phyloP scores from a whole-genome alignment of 2,329 filamentous ascomycete species.

The Rhynchosporium graminicola region DNA sequence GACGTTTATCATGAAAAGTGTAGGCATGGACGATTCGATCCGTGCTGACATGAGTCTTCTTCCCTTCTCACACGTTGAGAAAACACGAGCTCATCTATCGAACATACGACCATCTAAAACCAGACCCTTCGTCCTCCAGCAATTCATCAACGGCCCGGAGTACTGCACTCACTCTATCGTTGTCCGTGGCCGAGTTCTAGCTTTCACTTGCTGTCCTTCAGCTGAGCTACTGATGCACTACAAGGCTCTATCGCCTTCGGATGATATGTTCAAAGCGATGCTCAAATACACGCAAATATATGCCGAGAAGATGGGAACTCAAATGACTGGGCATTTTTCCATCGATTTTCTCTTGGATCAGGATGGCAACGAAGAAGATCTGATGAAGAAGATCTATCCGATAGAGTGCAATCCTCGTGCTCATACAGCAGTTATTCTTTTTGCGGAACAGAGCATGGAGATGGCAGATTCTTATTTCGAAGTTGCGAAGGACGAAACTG shows the following conservation, averaged over 20 bases:
- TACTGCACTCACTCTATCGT: slow-evolving; percentile 73
- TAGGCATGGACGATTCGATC: slow-evolving; percentile 60
- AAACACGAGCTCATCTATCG: slow-evolving; percentile 57
- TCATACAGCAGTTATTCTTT: slow-evolving; percentile 67
- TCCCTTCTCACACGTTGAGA: slow-evolving; percentile 52
- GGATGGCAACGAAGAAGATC: slow-evolving; percentile 31
- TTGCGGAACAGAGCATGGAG: slow-evolving; percentile 47
- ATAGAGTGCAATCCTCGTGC: slow-evolving; percentile 73
- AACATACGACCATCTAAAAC: slow-evolving; percentile 43
- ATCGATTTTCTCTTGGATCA: slow-evolving; percentile 69
- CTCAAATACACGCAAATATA: slow-evolving; percentile 63
- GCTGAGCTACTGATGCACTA: slow-evolving; percentile 68
- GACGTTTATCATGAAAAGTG: slow-evolving; percentile 65
- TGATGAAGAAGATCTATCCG: slow-evolving; percentile 53
- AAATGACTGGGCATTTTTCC: slow-evolving; percentile 70
- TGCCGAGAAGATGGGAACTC: slow-evolving; percentile 49
- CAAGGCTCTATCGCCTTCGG: slow-evolving; percentile 54
- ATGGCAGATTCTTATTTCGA: slow-evolving; percentile 53
- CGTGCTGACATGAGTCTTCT: slow-evolving; percentile 65
- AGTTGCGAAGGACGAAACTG: slow-evolving; percentile 39
- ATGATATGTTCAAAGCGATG: slow-evolving; percentile 59
- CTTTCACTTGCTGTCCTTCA: slow-evolving; percentile 67
- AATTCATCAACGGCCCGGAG: slow-evolving; percentile 63
- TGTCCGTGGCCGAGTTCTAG: slow-evolving; percentile 62
- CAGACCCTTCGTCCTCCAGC: slow-evolving; percentile 66